These are phyloP conservation scores for Sphenostylis stenocarpa DNA, from an alignment of 306 rosid species.

Conservation along the genomic window DNA sequence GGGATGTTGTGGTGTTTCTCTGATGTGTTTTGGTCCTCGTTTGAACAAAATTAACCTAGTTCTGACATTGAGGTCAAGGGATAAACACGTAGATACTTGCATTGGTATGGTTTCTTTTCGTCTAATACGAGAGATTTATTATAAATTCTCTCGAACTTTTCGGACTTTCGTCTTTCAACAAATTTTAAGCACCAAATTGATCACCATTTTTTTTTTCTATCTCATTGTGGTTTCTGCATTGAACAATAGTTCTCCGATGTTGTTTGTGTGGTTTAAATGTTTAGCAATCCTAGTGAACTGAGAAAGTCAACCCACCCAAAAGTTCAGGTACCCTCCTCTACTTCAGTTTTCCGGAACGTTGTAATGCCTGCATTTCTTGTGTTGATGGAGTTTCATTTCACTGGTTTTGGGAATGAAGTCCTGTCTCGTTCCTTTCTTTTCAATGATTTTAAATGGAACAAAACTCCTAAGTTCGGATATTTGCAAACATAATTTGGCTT, in stretches of 20 bases:
- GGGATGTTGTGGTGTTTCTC: background rate
- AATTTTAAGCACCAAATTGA: background rate
- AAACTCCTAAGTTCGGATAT: background rate
- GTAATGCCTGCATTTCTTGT: background rate
- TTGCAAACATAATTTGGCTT: background rate
- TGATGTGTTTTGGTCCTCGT: slow-evolving; percentile 4
- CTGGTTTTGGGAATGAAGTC: background rate
- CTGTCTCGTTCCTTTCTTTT: background rate
- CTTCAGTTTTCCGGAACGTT: background rate
- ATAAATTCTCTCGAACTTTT: background rate
- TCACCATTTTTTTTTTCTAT: background rate
- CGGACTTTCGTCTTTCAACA: background rate
- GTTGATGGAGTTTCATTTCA: slow-evolving; percentile 5
- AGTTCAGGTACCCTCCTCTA: background rate
- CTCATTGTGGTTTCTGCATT: background rate
- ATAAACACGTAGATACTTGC: background rate
- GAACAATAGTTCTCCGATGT: background rate
- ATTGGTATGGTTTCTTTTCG: background rate
- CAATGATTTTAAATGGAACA: background rate
- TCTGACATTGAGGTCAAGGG: slow-evolving; percentile 12
- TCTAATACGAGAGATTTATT: background rate
- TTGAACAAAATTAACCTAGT: slow-evolving; percentile 12
- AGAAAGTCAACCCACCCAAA: slow-evolving; percentile 1
- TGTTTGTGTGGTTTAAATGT: background rate
- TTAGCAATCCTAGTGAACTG: background rate